Evolutionary conservation across 2,329 filamentous ascomycete species (phyloP).

Genomic region (Stagonosporopsis tanaceti): DNA sequence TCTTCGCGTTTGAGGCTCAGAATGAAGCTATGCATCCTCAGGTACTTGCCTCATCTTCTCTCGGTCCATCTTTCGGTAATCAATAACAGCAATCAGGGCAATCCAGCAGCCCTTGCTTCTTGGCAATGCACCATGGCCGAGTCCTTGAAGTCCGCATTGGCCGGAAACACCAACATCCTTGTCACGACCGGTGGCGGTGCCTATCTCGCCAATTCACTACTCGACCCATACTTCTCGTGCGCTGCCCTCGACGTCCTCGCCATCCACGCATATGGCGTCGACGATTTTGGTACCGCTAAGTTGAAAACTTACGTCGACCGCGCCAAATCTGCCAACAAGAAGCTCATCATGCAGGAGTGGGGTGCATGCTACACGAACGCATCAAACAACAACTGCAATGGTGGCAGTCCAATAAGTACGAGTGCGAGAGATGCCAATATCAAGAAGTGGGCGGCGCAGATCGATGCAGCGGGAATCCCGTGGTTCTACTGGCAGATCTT

Average conservation of each 20-base stretch:
- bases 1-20: constrained; percentile 26
- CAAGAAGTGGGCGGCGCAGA: constrained; percentile 9
- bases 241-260: constrained; percentile 15
- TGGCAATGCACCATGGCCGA: constrained; percentile 22
- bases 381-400: constrained; percentile 18
- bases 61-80: background rate
- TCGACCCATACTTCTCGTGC: constrained; percentile 16
- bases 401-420: background rate
- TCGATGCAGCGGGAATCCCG: constrained; percentile 13
- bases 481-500: constrained; percentile 22
- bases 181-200: constrained; percentile 16
- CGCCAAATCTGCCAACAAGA: constrained; percentile 6
- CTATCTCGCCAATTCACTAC: constrained; percentile 14
- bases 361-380: constrained; percentile 17
- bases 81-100: background rate
- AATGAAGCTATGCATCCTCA: constrained; percentile 25
- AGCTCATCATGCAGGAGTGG: constrained; percentile 21
- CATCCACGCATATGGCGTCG: constrained; percentile 17
- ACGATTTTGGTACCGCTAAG: constrained; percentile 9
- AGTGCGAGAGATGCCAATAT: constrained; percentile 6
- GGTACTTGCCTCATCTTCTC: background rate
- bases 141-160: constrained; percentile 2
- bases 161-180: constrained; percentile 10
- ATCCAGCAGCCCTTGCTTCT: constrained; percentile 12
- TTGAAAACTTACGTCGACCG: constrained; percentile 9